These are phyloP conservation scores for Leishmania turanica DNA, from an alignment of 208 protist genomes.

Conservation along the genomic window DNA sequence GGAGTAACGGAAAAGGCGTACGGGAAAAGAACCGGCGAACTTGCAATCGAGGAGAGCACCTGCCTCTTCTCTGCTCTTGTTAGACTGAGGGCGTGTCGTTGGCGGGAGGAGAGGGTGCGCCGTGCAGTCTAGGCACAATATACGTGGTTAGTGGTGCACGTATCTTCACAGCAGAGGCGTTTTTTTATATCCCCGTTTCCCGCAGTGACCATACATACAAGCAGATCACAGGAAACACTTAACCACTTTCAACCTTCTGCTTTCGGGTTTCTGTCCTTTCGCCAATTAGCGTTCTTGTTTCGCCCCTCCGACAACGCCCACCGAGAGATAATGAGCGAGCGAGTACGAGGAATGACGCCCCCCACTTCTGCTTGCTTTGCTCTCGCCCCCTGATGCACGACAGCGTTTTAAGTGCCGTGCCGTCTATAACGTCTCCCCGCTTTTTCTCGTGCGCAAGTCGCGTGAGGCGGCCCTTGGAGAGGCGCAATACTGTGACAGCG, in stretches of 20 bases:
- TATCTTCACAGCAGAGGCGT: background rate
- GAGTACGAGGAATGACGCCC: background rate
- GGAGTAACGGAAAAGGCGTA: no score
- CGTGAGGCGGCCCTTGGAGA: background rate
- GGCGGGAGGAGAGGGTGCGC: background rate
- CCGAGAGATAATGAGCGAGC: background rate
- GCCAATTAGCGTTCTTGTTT: background rate
- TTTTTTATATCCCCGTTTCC: background rate
- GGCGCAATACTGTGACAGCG: background rate
- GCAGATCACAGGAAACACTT: background rate
- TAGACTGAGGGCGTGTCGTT: background rate
- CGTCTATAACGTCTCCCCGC: background rate
- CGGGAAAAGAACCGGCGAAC: background rate
- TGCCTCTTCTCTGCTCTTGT: background rate
- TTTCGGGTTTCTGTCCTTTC: background rate
- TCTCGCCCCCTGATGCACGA: background rate
- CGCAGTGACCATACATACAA: background rate
- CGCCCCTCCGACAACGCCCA: background rate
- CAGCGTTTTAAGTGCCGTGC: background rate
- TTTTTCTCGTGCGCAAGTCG: background rate
- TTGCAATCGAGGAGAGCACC: background rate
- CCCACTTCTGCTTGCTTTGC: background rate
- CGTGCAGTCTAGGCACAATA: background rate
- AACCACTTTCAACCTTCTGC: background rate
- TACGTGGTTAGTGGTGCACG: constrained; percentile 5